phyloP scores from a whole-genome alignment of 2,329 filamentous ascomycete species.

The Xylariaceae sp. region DNA sequence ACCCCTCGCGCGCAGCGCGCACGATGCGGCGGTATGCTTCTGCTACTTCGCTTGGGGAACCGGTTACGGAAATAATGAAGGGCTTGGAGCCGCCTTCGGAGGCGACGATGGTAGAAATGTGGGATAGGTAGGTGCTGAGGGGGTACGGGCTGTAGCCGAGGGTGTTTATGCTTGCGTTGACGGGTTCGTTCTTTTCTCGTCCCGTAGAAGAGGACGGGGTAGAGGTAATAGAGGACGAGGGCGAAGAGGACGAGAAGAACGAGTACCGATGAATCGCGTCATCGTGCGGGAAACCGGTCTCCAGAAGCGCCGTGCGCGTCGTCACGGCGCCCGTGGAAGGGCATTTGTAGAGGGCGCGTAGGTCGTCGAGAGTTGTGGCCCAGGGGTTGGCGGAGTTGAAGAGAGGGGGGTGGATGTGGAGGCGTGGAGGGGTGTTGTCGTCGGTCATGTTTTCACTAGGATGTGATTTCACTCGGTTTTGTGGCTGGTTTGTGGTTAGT shows the following conservation, averaged over 20 bases:
- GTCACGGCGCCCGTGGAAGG: slow-evolving; percentile 67
- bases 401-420: slow-evolving; percentile 58
- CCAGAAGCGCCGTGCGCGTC: slow-evolving; percentile 61
- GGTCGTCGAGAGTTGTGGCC: slow-evolving; percentile 61
- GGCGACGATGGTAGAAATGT: slow-evolving; percentile 6
- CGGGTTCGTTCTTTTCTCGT: too few species aligned
- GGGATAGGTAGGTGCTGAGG: slow-evolving; percentile 47
- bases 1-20: slow-evolving; percentile 27
- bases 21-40: slow-evolving; percentile 50
- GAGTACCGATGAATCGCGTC: slow-evolving; percentile 55
- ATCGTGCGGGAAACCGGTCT: slow-evolving; percentile 59
- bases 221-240: too few species aligned
- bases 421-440: slow-evolving; percentile 39
- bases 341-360: slow-evolving; percentile 55
- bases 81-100: slow-evolving; percentile 48
- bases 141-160: slow-evolving; percentile 67
- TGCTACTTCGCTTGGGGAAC: slow-evolving; percentile 51
- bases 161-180: slow-evolving; percentile 57
- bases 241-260: slow-evolving; percentile 50
- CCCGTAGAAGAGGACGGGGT: too few species aligned
- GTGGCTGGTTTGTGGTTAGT: neutral
- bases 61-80: slow-evolving; percentile 67
- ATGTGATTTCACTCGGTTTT: neutral
- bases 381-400: slow-evolving; percentile 73
- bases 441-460: neutral